Base-by-base conservation (phyloP, 2,329 filamentous ascomycete genomes). In the Lachnellula arida region DNA sequence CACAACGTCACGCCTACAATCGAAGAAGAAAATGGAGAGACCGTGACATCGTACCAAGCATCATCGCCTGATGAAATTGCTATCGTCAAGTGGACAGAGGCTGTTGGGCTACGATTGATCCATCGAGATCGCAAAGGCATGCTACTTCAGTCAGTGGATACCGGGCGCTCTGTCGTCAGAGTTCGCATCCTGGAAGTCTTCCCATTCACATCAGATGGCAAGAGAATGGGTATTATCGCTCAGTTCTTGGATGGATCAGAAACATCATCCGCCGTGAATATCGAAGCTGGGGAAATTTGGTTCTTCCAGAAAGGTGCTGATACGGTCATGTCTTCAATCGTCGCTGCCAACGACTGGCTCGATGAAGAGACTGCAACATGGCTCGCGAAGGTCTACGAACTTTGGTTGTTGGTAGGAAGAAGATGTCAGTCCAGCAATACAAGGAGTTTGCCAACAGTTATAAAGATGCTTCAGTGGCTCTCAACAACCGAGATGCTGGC, bases 301-400 rank as follows among this genome's bases (percentile, higher is more conserved):
- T 99, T 99, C 74, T 97, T 93, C 69, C 92, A 99, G 68, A 99
- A 99, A 73, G 94, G 94, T 59, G 95, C 94, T 2, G 95, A 99
- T 70, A 97, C 94, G 0, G 93, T 99, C 61, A 99, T 99, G 95
- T 84, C 87, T n/a, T 81, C 87, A 3, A 97, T 99, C 62, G 94
- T 99, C 37, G 90, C 88, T 7, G 85, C 92, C 17, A 99, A 97
- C 68, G 94, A 99, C 75, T 99, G 94, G 95, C 84, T 99, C 0
- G 94, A 99, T 64, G 94, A 99, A 72, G 94, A 99, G 72, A 97
- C 94, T 0, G 90, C 91, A 99, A 99, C 71, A 99, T 99, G 95
- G 95, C 95, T 5, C 86, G 94, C 48, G 95, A 99, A 77, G 94
- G 94, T 40, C 77, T 99, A 49, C 87, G 94, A 56, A 99, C 94